Percentiles rank a stretch among this genome's conserved stretches.
Conservation (phyloP, 306 rosid genomes). For the Citrullus mucosospermus region DNA sequence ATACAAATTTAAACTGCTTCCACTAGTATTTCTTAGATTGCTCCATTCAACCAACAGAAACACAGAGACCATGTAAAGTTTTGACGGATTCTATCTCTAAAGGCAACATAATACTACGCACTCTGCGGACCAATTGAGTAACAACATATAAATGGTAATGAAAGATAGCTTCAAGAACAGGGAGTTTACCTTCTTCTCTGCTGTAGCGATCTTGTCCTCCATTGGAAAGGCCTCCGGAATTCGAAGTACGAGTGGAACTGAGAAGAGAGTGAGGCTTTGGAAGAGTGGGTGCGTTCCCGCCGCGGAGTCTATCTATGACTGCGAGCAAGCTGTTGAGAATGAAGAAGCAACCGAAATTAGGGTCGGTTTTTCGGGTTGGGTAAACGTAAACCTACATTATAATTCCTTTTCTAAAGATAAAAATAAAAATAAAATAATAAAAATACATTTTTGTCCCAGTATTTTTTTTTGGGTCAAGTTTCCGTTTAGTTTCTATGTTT, state of each 20-base stretch:
- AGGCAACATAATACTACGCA: background rate
- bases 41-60: background rate
- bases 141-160: background rate
- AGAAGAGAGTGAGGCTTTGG: background rate
- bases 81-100: background rate
- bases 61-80: background rate
- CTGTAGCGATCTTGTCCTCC: conserved; percentile 42
- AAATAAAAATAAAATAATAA: too few species aligned
- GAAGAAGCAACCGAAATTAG: background rate
- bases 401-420: too few species aligned
- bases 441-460: too few species aligned
- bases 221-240: conserved; percentile 5
- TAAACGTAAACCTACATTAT: too few species aligned
- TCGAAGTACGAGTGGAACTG: background rate
- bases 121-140: background rate
- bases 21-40: background rate
- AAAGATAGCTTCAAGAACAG: background rate
- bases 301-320: background rate
- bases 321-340: background rate
- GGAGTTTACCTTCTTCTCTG: conserved; percentile 41
- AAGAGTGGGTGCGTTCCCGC: background rate
- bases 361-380: background rate
- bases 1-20: background rate
- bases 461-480: too few species aligned
- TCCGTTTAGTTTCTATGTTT: too few species aligned